Evolutionary conservation across 1,284 basidiomycete genomes (phyloP).

Genomic region (Cryptococcus sp.): DNA sequence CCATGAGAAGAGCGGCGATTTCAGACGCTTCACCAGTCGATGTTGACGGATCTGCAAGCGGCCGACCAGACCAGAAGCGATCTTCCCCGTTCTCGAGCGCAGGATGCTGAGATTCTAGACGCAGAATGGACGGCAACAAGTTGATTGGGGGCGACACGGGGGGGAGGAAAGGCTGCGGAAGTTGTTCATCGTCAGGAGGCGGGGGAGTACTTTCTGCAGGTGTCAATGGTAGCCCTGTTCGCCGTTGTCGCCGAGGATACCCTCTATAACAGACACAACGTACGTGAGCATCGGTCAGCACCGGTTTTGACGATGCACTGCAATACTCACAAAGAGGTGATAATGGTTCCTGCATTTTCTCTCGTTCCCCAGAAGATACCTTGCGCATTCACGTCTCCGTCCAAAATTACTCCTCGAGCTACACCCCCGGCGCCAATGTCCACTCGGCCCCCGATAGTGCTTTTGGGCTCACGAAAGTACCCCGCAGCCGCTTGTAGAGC

Average conservation of each 20-base stretch:
- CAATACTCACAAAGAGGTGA: constrained; percentile 35
- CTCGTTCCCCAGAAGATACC: constrained; percentile 37
- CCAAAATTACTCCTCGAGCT: constrained; percentile 46
- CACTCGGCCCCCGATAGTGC: constrained; percentile 40
- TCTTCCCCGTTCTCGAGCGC: constrained; percentile 1
- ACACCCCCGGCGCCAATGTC: constrained; percentile 40
- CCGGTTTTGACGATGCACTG: too few species aligned
- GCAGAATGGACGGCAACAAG: constrained; percentile 7
- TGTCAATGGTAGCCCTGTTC: not conserved
- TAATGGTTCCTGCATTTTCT: constrained; percentile 35
- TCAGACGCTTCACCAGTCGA: constrained; percentile 20
- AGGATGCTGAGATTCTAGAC: not conserved
- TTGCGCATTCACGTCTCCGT: constrained; percentile 29
- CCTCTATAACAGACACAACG: constrained; percentile 10
- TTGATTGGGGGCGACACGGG: constrained; percentile 13
- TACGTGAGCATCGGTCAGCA: too few species aligned
- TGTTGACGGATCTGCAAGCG: not conserved
- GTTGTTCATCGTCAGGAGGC: not conserved
- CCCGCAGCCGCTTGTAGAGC: constrained; percentile 33
- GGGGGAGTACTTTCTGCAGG: not conserved
- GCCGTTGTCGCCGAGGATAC: constrained; percentile 11
- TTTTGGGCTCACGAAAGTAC: constrained; percentile 37
- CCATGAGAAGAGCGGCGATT: constrained; percentile 39
- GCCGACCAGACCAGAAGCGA: constrained; percentile 2
- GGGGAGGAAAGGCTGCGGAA: constrained; percentile 3